Conservation (phyloP, 2,329 filamentous ascomycete species). For the Colletotrichum cordylinicola region DNA sequence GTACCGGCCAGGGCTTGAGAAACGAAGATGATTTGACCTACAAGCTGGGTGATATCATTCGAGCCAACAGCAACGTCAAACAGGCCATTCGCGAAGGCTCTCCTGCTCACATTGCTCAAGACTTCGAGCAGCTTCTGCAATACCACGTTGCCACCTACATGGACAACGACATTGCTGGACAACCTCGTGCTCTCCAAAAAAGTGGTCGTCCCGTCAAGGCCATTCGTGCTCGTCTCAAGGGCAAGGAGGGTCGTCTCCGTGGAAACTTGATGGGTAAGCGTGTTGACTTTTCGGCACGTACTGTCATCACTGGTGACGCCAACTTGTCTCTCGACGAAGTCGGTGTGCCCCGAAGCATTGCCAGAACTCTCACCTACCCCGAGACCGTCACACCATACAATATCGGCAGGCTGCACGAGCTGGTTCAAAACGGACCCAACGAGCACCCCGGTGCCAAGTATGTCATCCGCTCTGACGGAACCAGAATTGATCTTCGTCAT, state of each 20-base stretch:
- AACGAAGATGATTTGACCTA: constrained; percentile 99
- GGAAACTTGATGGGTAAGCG: constrained; percentile 99
- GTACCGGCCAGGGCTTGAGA: constrained; percentile 87
- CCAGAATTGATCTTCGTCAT: constrained; percentile 92
- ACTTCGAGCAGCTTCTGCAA: constrained; percentile 91
- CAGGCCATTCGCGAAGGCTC: constrained; percentile 91
- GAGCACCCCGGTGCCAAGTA: constrained; percentile 97
- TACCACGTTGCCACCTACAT: constrained; percentile 99
- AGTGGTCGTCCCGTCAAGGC: constrained; percentile 96
- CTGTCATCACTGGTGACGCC: constrained; percentile 98
- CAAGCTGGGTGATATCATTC: constrained; percentile 98
- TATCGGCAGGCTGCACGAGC: constrained; percentile 86
- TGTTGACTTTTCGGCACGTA: constrained; percentile 99
- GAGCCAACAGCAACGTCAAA: constrained; percentile 93
- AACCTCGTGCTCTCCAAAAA: constrained; percentile 95
- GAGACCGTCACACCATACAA: constrained; percentile 99
- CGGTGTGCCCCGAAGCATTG: constrained; percentile 93
- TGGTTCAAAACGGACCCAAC: constrained; percentile 93
- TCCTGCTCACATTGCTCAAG: constrained; percentile 86
- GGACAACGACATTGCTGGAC: constrained; percentile 98
- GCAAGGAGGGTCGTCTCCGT: constrained; percentile 96
- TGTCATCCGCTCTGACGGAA: constrained; percentile 91
- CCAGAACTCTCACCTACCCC: constrained; percentile 91
- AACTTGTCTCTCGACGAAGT: constrained; percentile 97
- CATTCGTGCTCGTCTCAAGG: constrained; percentile 95